phyloP scores from a whole-genome alignment of 352 stramenopile genomes.

The Thalassiosira mediterranea region DNA sequence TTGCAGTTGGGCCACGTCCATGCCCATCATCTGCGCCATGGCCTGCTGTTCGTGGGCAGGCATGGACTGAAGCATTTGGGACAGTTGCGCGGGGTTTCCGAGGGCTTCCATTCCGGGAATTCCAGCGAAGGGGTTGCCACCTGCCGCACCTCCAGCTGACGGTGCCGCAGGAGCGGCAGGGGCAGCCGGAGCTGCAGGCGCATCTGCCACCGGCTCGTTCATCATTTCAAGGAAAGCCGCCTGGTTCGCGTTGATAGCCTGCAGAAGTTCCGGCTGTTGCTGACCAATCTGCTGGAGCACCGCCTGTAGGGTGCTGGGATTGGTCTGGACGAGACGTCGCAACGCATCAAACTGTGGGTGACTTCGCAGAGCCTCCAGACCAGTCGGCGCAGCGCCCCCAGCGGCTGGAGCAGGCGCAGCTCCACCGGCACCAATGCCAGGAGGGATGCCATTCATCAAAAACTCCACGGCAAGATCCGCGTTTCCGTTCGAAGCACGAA shows the following conservation, averaged over 20 bases:
- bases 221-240: conserved; percentile 87
- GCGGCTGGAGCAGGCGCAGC: conserved; percentile 13
- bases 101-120: conserved; percentile 63
- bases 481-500: conserved; percentile 85
- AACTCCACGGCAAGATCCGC: conserved; percentile 88
- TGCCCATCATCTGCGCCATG: conserved; percentile 83
- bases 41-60: conserved; percentile 69
- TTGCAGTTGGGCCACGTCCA: conserved; percentile 76
- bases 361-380: conserved; percentile 78
- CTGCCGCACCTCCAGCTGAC: conserved; percentile 8
- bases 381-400: no score
- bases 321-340: conserved; percentile 84
- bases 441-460: conserved; percentile 87
- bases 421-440: conserved; percentile 35
- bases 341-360: conserved; percentile 88
- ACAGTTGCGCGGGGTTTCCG: conserved; percentile 65
- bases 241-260: conserved; percentile 87
- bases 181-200: conserved; percentile 28
- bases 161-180: conserved; percentile 30
- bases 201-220: conserved; percentile 87
- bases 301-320: conserved; percentile 82
- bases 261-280: conserved; percentile 85
- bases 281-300: conserved; percentile 87
- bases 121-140: conserved; percentile 47
- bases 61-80: conserved; percentile 82